A percentile compares a stretch with the other conserved stretches of the same genome.
Evolutionary conservation across 495 filamentous ascomycete genomes (phyloP).

Genomic region (Penicillium arizonense): DNA sequence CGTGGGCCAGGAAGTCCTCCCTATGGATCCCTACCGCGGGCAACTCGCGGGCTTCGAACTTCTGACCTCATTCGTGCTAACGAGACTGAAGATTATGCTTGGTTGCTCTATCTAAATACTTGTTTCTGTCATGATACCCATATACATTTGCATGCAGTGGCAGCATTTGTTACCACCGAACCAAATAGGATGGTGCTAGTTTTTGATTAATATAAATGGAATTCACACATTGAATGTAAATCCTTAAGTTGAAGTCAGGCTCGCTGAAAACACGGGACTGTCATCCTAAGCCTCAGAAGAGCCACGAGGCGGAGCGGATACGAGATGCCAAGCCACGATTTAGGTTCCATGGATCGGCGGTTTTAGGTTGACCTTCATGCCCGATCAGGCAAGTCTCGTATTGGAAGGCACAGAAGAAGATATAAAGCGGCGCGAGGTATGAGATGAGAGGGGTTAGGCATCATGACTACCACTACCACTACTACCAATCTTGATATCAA

Average conservation of each 20-base stretch:
- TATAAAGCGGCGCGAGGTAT: neutral
- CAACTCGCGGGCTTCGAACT: neutral
- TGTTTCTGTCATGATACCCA: too few relatives aligned
- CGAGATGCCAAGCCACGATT: neutral
- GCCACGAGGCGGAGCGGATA: neutral
- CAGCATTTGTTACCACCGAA: too few relatives aligned
- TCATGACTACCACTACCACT: slow-evolving; percentile 5
- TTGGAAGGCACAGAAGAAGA: neutral
- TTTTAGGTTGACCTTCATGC: neutral
- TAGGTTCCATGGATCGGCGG: slow-evolving; percentile 6
- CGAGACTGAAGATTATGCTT: too few relatives aligned
- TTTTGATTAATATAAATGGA: too few relatives aligned
- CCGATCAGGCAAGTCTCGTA: slow-evolving; percentile 26
- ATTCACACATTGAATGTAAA: too few relatives aligned
- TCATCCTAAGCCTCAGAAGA: neutral
- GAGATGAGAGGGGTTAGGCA: neutral
- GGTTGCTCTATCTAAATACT: too few relatives aligned
- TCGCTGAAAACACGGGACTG: too few relatives aligned
- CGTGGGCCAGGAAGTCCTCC: neutral
- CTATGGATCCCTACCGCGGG: neutral
- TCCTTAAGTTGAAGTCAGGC: neutral
- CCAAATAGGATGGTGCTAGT: too few relatives aligned
- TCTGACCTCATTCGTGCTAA: too few relatives aligned
- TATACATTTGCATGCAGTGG: too few relatives aligned
- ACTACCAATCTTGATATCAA: slow-evolving; percentile 5